Conservation (phyloP, 1,139 yeast species). For the Schwanniomyces etchellsii region DNA sequence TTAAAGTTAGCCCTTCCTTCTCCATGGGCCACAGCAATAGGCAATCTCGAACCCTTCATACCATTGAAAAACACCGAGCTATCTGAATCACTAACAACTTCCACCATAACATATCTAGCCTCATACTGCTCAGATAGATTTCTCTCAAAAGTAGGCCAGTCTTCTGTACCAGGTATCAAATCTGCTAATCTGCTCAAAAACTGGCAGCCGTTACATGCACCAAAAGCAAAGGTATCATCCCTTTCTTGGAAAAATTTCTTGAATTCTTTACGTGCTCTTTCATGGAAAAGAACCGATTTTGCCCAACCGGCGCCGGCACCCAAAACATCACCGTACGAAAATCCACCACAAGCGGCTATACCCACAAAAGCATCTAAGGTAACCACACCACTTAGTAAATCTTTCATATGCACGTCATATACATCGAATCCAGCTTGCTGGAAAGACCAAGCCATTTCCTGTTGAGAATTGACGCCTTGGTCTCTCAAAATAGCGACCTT, state of each 20-base stretch:
- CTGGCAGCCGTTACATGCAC: constrained; percentile 99
- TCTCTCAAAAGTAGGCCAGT: constrained; percentile 96
- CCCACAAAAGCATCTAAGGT: constrained; percentile 83
- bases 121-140: constrained; percentile 93
- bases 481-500: constrained; percentile 95
- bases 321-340: constrained; percentile 97
- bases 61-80: constrained; percentile 76
- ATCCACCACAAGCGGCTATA: constrained; percentile 98
- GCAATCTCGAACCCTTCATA: constrained; percentile 88
- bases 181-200: constrained; percentile 84
- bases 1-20: constrained; percentile 88
- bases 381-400: constrained; percentile 68
- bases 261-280: constrained; percentile 71
- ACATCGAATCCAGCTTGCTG: constrained; percentile 91
- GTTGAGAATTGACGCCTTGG: constrained; percentile 98
- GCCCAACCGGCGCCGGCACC: constrained; percentile 99
- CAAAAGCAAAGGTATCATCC: constrained; percentile 92
- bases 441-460: constrained; percentile 98
- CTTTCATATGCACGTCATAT: constrained; percentile 96
- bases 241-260: constrained; percentile 77
- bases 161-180: constrained; percentile 89
- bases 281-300: constrained; percentile 87
- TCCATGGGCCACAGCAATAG: constrained; percentile 98
- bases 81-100: constrained; percentile 52
- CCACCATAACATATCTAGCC: constrained; percentile 91